A percentile compares a stretch with the other conserved stretches of the same genome.
These are phyloP conservation scores for Salix viminalis DNA, from an alignment of 345 rosid genomes.

Conservation along the genomic window DNA sequence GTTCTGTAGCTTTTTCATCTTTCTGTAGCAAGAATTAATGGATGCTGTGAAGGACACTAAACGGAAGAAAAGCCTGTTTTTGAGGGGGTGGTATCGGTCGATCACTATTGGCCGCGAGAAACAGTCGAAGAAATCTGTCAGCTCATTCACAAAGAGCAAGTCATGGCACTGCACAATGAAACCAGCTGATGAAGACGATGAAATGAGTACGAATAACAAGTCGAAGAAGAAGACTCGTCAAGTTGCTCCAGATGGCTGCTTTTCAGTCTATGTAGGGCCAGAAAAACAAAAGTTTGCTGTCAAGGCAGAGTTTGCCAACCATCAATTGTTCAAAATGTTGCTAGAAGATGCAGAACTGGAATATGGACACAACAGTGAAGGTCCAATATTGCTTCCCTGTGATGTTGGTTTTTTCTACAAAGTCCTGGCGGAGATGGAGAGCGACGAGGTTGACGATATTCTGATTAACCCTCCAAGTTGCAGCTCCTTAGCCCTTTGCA, in stretches of 20 bases:
- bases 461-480: slow-evolving; percentile 11
- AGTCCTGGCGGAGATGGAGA: slow-evolving; percentile 54
- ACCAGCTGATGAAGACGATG: not conserved
- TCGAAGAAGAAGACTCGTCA: slow-evolving; percentile 7
- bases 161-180: slow-evolving; percentile 12
- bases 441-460: not conserved
- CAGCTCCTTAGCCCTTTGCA: slow-evolving; percentile 7
- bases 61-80: slow-evolving; percentile 9
- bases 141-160: slow-evolving; percentile 9
- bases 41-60: slow-evolving; percentile 11
- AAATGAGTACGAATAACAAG: not conserved
- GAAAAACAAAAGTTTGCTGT: slow-evolving; percentile 48
- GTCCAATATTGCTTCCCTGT: slow-evolving; percentile 74
- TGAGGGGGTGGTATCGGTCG: slow-evolving; percentile 17
- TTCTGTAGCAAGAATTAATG: not conserved
- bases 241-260: slow-evolving; percentile 54
- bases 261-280: slow-evolving; percentile 71
- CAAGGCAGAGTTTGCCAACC: slow-evolving; percentile 49
- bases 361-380: slow-evolving; percentile 52
- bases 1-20: not conserved
- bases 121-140: not conserved
- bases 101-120: not conserved
- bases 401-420: slow-evolving; percentile 57
- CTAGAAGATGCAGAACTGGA: slow-evolving; percentile 74
- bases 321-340: slow-evolving; percentile 63